phyloP scores from a whole-genome alignment of 495 filamentous ascomycete species.

The Neurospora cerealis region DNA sequence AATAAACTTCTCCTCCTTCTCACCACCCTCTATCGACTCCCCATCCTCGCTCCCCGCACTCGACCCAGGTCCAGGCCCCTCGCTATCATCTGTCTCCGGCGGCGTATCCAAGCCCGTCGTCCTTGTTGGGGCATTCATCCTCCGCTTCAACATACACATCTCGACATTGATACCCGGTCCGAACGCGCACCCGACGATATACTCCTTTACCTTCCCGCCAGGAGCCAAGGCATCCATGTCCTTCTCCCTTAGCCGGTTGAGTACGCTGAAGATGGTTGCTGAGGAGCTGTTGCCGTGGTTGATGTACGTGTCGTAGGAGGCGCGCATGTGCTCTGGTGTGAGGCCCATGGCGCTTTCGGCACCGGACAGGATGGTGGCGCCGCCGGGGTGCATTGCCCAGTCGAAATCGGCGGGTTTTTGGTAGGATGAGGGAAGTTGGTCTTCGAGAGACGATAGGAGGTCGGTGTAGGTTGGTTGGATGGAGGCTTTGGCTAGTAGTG shows the following conservation, averaged over 20 bases:
- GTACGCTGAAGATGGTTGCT: slow-evolving; percentile 50
- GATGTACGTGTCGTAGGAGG: slow-evolving; percentile 53
- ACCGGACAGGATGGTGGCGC: slow-evolving; percentile 51
- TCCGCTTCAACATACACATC: slow-evolving; percentile 49
- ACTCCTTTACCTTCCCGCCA: slow-evolving; percentile 34
- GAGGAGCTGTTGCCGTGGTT: slow-evolving; percentile 53
- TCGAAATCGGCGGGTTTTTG: slow-evolving; percentile 44
- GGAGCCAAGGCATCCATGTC: slow-evolving; percentile 45
- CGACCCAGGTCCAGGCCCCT: slow-evolving; percentile 8
- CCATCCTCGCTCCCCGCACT: slow-evolving; percentile 26
- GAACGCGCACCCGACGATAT: slow-evolving; percentile 55
- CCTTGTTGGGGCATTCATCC: slow-evolving; percentile 9
- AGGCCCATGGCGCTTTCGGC: slow-evolving; percentile 45
- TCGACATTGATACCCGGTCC: slow-evolving; percentile 55
- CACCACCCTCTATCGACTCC: slow-evolving; percentile 18
- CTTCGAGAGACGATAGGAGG: slow-evolving; percentile 31
- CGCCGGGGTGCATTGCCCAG: slow-evolving; percentile 62
- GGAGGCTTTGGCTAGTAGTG: slow-evolving; percentile 36
- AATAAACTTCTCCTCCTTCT: slow-evolving; percentile 24
- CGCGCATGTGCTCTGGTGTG: slow-evolving; percentile 47
- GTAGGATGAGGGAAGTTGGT: slow-evolving; percentile 30
- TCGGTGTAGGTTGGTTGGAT: slow-evolving; percentile 40
- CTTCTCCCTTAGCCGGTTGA: slow-evolving; percentile 47
- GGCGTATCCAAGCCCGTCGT: slow-evolving; percentile 25
- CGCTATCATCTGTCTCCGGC: slow-evolving; percentile 38